Evolutionary conservation across 148 eudicot genomes (phyloP).

Genomic region (Fagopyrum homotropicum): DNA sequence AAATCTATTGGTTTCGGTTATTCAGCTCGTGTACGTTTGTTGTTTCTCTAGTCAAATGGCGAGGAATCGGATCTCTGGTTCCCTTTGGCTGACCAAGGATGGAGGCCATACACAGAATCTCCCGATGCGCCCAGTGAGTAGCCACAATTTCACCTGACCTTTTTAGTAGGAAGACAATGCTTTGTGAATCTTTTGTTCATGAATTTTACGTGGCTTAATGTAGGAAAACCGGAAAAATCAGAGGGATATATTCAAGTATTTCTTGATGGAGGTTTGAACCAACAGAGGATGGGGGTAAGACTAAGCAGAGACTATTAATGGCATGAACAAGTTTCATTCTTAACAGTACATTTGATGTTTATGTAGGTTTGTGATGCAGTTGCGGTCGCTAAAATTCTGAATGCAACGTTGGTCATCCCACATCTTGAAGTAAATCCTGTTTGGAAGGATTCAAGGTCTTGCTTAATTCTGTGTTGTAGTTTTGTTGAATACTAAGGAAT

Average conservation of each 20-base stretch:
- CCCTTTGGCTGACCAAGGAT: slow-evolving; percentile 78
- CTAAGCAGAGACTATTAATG: not conserved
- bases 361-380: slow-evolving; percentile 94
- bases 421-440: slow-evolving; percentile 96
- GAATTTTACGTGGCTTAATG: slow-evolving; percentile 17
- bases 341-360: not conserved
- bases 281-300: slow-evolving; percentile 94
- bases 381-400: slow-evolving; percentile 91
- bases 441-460: slow-evolving; percentile 92
- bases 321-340: too few species aligned
- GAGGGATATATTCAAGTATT: slow-evolving; percentile 86
- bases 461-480: not conserved
- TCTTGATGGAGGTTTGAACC: slow-evolving; percentile 96
- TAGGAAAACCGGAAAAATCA: slow-evolving; percentile 67
- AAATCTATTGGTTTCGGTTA: not conserved
- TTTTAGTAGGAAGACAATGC: not conserved
- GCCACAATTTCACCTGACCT: not conserved
- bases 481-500: not conserved
- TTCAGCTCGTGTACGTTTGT: not conserved
- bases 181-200: not conserved
- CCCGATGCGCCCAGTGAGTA: slow-evolving; percentile 44
- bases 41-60: slow-evolving; percentile 41
- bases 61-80: slow-evolving; percentile 70
- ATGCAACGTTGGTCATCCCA: slow-evolving; percentile 93
- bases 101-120: slow-evolving; percentile 57